Evolutionary conservation across 345 rosid genomes (phyloP), one percentile per base, ranked within the genome.

Genomic region (Arabidopsis suecica): DNA sequence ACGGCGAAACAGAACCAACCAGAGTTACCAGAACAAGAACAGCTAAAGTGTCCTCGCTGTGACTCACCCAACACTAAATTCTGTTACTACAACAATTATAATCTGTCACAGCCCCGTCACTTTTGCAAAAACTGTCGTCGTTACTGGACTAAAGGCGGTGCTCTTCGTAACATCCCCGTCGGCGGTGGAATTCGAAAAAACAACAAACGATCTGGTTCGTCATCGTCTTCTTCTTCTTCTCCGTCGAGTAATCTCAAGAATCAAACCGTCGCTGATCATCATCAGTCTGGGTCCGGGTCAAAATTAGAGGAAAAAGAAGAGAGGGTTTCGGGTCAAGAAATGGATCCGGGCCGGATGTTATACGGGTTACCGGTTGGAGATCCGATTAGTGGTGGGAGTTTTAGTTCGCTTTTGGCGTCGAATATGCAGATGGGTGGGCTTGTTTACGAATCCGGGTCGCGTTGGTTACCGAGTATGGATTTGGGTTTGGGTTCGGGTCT

Each of bases 11-110:
- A 68, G 49, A 55, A 58, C 7, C 80, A 63, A 63, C 85, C 87
- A 2, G 86, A 78, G 64, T 88, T 89, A 71, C 96, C 91, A 14
- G 98, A 93, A 82, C 91, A 82, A 74, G 93, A 88, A 71, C 90
- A 90, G 79, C 83, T 93, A 1, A 86, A 86, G 63, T 89, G 92
- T 18, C 95, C 95, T 2, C 92, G 92, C 12, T 89, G 95, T 53
- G 87, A 88, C 37, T 89, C 96, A 1, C 62, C 74, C 58, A 88
- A 93, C 91, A 93, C 98, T 59, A 93, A 93, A 42, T 93, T 93
- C 88, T 93, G 98, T 81, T 93, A 91, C 88, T 93, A 86, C 85
- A 93, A 93, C 84, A 93, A 93, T 80, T 93, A 93, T 82, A 93
- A 93, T 73, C 83, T 91, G 71, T 89, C 91, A 23, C 95, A 89